phyloP scores from a whole-genome alignment of 768 basidiomycete species.

The Obba rivulosa region DNA sequence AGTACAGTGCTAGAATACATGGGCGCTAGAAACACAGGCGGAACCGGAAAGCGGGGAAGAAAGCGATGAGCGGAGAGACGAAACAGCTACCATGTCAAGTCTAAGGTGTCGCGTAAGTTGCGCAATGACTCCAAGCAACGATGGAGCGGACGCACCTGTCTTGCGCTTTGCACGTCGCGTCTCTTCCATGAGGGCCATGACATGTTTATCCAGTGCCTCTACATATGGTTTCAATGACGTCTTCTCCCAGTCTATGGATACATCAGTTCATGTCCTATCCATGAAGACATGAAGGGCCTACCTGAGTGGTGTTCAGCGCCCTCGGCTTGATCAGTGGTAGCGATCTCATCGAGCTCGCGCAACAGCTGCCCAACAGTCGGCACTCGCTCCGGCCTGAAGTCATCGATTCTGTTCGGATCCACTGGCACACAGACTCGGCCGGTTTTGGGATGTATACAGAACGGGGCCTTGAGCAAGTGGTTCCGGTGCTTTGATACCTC shows the following conservation, averaged over 20 bases:
- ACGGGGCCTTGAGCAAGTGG: slow-evolving; percentile 96
- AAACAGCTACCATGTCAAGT: neutral
- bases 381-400: slow-evolving; percentile 80
- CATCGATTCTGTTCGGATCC: slow-evolving; percentile 66
- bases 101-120: neutral
- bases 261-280: neutral
- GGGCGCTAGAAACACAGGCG: neutral
- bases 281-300: slow-evolving; percentile 13
- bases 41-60: neutral
- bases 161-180: slow-evolving; percentile 40
- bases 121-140: neutral
- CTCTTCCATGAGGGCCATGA: slow-evolving; percentile 49
- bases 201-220: slow-evolving; percentile 82
- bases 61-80: neutral
- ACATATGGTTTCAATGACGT: slow-evolving; percentile 89
- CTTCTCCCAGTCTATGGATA: slow-evolving; percentile 64
- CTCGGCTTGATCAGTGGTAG: slow-evolving; percentile 22
- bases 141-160: slow-evolving; percentile 3
- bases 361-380: slow-evolving; percentile 87
- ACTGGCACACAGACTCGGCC: slow-evolving; percentile 94
- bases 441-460: slow-evolving; percentile 95
- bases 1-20: neutral
- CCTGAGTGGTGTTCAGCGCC: slow-evolving; percentile 45
- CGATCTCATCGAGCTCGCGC: slow-evolving; percentile 57
- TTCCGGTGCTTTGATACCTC: slow-evolving; percentile 98